Conservation (phyloP, 108 stramenopile genomes). For the Tribonema minus region DNA sequence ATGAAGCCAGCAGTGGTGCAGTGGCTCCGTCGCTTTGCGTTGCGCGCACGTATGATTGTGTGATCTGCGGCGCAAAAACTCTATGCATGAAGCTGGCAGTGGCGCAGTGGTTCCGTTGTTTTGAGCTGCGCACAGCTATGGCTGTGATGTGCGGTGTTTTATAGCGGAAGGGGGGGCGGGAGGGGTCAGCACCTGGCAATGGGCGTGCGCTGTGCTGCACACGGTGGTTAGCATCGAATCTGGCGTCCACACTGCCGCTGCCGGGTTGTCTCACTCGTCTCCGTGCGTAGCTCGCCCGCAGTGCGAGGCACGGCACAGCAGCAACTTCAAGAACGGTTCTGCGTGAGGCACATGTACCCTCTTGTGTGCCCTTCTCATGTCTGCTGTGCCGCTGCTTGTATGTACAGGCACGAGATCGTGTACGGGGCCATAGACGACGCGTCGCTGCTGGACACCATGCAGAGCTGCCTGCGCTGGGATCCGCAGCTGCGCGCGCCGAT, state of each 20-base stretch:
- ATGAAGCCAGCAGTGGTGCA: background rate
- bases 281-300: too few species aligned
- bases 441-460: constrained; percentile 6
- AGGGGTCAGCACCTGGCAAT: too few species aligned
- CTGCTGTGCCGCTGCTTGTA: background rate
- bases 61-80: background rate
- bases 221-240: too few species aligned
- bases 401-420: background rate
- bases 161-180: too few species aligned
- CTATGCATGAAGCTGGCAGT: background rate
- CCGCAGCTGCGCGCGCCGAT: constrained; percentile 1
- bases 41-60: background rate
- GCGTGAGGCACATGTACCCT: background rate
- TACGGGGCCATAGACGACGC: background rate
- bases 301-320: too few species aligned
- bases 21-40: background rate
- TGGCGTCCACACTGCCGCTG: too few species aligned
- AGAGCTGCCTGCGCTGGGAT: constrained; percentile 11
- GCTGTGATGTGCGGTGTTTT: too few species aligned
- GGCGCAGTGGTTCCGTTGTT: background rate
- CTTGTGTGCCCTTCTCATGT: background rate
- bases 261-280: too few species aligned
- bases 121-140: background rate
- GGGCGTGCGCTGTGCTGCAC: too few species aligned
- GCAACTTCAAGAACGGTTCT: background rate